A percentile compares a stretch with the other conserved stretches of the same genome.
Conservation (phyloP, 2,329 filamentous ascomycete genomes). For the Claviceps fusiformis region DNA sequence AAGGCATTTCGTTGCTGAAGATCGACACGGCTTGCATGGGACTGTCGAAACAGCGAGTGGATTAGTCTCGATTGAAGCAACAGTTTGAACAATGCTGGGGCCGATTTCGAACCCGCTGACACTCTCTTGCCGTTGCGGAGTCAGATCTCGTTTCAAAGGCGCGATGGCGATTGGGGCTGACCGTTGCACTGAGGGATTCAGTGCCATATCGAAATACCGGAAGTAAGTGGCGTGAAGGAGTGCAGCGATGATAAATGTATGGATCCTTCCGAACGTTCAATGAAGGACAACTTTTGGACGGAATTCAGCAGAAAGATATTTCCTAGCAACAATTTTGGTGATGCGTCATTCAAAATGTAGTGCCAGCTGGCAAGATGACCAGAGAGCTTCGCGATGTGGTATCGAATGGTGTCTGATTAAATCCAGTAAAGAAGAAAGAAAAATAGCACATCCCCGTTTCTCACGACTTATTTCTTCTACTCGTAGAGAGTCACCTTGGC, state of each 20-base stretch:
- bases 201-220: slow-evolving; percentile 32
- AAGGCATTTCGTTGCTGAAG: slow-evolving; percentile 63
- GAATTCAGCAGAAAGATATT: background rate
- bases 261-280: background rate
- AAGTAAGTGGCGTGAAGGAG: slow-evolving; percentile 10
- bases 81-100: slow-evolving; percentile 36
- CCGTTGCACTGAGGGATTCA: slow-evolving; percentile 38
- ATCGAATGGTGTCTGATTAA: background rate
- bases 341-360: background rate
- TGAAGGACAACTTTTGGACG: background rate
- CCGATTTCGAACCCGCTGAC: slow-evolving; percentile 33
- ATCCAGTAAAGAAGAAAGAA: background rate
- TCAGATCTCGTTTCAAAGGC: slow-evolving; percentile 29
- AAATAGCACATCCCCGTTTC: background rate
- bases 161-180: slow-evolving; percentile 55
- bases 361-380: background rate
- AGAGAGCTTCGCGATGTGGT: background rate
- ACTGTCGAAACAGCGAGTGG: slow-evolving; percentile 28
- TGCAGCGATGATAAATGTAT: background rate
- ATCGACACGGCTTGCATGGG: slow-evolving; percentile 61
- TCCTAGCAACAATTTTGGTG: background rate
- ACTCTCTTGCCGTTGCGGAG: slow-evolving; percentile 33
- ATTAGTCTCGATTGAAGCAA: slow-evolving; percentile 38
- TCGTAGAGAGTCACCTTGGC: background rate
- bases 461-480: background rate